Evolutionary conservation across 306 rosid species (phyloP), one percentile per base, ranked within the genome.

Genomic region (Clitoria ternatea): DNA sequence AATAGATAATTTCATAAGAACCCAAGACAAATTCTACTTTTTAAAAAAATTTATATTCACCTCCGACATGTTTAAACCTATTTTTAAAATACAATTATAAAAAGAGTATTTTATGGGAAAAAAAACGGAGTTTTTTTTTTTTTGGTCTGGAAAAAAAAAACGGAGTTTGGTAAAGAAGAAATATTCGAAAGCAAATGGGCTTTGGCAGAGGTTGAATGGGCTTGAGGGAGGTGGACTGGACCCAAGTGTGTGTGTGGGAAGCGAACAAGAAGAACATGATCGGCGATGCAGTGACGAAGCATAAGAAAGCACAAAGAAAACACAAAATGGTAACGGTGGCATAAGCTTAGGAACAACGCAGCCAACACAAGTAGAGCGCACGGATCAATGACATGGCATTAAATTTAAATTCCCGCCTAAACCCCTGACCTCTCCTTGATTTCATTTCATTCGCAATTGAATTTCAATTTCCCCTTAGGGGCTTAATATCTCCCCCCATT

Each of bases 331-430:
- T 5, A 39, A 9, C n/a, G 30, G 33, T 33, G 55, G 24, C 68
- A 64, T 45, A 67, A 27, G 74, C 73, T 67, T 69, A 52, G 39
- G 56, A 74, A 60, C 6, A 2, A 77, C 76, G 84, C 84, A 79
- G 55, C 77, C 86, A 88, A 82, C 85, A 48, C 17, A 20, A 40
- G 14, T 27, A 1, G 29, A 76, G 78, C 19, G 20, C 90, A 65
- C 71, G 85, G 86, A 89, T 89, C 61, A 49, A 10, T 83, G 90
- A 88, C 85, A 36, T 90, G 97, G 92, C 96, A 83, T 70, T 35
- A 86, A 88, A 70, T 84, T 86, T 81, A 76, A 83, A 83, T 80
- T 86, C 97, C 92, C 95, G 92, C 97, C 97, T 79, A 86, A 90
- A 88, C 91, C 93, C 88, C 81, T 68, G 32, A 24, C 2, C 22